Conservation (phyloP, 2,329 filamentous ascomycete species). For the Cladorrhinum sp. region DNA sequence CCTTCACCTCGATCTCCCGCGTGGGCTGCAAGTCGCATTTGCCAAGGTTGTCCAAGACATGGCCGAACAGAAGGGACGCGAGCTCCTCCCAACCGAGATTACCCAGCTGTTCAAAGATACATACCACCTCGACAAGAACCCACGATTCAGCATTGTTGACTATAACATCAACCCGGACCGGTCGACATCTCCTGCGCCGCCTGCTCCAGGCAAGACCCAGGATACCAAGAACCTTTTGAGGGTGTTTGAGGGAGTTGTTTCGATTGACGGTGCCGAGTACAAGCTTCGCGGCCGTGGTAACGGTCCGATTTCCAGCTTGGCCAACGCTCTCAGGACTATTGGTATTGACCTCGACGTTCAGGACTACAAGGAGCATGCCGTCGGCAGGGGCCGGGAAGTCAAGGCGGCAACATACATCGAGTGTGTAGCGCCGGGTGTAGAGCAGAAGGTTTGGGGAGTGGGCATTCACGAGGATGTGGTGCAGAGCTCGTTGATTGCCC, state of each 20-base stretch:
- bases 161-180: slow-evolving; percentile 88
- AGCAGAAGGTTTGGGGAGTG: slow-evolving; percentile 81
- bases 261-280: slow-evolving; percentile 77
- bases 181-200: slow-evolving; percentile 68
- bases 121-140: slow-evolving; percentile 80
- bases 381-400: slow-evolving; percentile 74
- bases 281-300: slow-evolving; percentile 78
- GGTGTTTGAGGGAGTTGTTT: slow-evolving; percentile 79
- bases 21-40: slow-evolving; percentile 89
- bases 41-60: slow-evolving; percentile 79
- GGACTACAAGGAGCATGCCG: slow-evolving; percentile 95
- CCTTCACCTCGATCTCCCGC: slow-evolving; percentile 86
- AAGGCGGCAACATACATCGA: slow-evolving; percentile 97
- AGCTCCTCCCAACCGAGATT: slow-evolving; percentile 82
- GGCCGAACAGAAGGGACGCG: slow-evolving; percentile 77
- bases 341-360: slow-evolving; percentile 86
- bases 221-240: slow-evolving; percentile 76
- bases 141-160: slow-evolving; percentile 82
- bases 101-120: slow-evolving; percentile 82
- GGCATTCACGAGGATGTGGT: slow-evolving; percentile 92
- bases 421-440: slow-evolving; percentile 67
- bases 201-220: slow-evolving; percentile 65
- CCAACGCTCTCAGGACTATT: slow-evolving; percentile 72
- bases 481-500: slow-evolving; percentile 80
- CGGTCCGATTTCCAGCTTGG: slow-evolving; percentile 85